Base-by-base conservation (phyloP, 352 stramenopile genomes). In the Poterioochromonas sp. region DNA sequence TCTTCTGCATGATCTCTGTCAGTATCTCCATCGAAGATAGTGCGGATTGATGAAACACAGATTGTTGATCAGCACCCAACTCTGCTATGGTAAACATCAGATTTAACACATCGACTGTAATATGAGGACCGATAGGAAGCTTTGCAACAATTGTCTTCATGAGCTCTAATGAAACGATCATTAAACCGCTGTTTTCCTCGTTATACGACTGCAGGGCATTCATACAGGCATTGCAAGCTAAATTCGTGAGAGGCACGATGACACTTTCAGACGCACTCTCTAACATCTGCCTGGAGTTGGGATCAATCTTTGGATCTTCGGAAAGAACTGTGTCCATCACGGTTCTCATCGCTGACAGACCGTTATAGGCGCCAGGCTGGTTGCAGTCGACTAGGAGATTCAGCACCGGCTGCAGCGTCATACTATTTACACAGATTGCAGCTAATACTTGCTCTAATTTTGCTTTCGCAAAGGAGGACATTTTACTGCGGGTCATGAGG, bases 291-390 rank as follows among this genome's bases (percentile, higher is more conserved):
- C 32, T 22, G 5, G 2, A 29, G 12, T 47, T 5, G 5, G 34
- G 26, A 44, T 44, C 15, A 44, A 71, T 29, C 32, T 71, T 71
- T 29, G 62, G 84, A 87, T 91, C 68, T 91, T 94, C 77, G 93
- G 86, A 68, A 93, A 94, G 80, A 97, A 97, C 81, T 96, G 97
- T 77, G 91, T 97, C 83, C 95, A 95, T 68, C 93, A 96, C 51
- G 88, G 91, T 29, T 70, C 79, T 3, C 87, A 85, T 40, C 1
- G 65, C 65, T 58, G 65, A 74, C 15, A 74, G 20, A 39, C 65
- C 65, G 1, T 34, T 35, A 22, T 39, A 35, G 12, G 32, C 20
- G 15, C 40, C 85, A 88, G 83, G 87, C 85, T 79, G 43, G 8
- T 80, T 18, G 15, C 20, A 32, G 0, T 74, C 11, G 3, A 53